Evolutionary conservation across 352 stramenopile genomes (phyloP), one percentile per base, ranked within the genome.

Genomic region (Globisporangium ultimum): DNA sequence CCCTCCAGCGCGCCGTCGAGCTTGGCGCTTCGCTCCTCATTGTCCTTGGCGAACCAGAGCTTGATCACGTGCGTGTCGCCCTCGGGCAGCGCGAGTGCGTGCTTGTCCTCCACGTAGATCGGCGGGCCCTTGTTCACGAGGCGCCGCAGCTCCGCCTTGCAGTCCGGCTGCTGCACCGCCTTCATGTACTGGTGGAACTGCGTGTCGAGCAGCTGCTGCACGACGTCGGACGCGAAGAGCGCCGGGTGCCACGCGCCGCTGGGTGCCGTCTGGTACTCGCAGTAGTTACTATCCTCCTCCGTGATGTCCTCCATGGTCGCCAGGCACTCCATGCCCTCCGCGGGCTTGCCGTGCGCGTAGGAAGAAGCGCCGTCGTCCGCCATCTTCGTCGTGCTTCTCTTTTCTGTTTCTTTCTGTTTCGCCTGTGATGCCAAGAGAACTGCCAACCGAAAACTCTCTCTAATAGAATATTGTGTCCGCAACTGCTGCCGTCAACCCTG

Each of bases 251-350:
- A 98, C 61, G 69, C 70, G 61, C 91, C 79, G 51, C 88, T 97
- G 4, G 92, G 92, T 58, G 75, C 75, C 15, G 85, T 95, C 78
- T 97, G 90, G 79, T 96, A 98, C 75, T 98, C 93, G 56, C 81
- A 90, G 72, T 94, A 96, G 72, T 93, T 93, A 14, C 78, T 72
- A 2, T 88, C 78, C 42, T 94, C 89, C 55, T 91, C 74, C 13
- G 91, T 97, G 68, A 98, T 98, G 72, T 98, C 93, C 62, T 98
- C 94, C 90, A 98, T 97, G 13, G 91, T 97, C 49, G 85, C 89
- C 41, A 98, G 74, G 70, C 94, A 98, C 66, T 94, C 88, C 73
- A 98, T 88, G 40, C 87, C 89, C 18, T 91, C 84, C 4, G 64
- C 58, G 11, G 93, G 93, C 60, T 82, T 88, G 38, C 91, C 85